A percentile compares a stretch with the other conserved stretches of the same genome.
Evolutionary conservation across 495 filamentous ascomycete species (phyloP).

Genomic region (Aspergillus egyptiacus): DNA sequence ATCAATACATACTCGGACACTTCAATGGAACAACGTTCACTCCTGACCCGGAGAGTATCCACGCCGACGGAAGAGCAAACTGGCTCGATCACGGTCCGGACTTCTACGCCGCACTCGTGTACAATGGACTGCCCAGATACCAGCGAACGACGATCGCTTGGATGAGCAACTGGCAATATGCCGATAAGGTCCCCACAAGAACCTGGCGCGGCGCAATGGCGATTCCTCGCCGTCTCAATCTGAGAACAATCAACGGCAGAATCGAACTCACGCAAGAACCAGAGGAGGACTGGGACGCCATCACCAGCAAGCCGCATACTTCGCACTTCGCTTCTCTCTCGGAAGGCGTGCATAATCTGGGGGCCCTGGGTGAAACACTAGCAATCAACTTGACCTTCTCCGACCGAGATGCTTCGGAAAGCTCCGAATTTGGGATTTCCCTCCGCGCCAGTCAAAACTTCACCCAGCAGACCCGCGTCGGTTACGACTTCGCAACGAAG

Average conservation of each 20-base stretch:
- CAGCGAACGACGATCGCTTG: slow-evolving; percentile 45
- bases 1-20: slow-evolving; percentile 32
- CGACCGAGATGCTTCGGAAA: neutral
- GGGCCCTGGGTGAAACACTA: slow-evolving; percentile 17
- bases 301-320: slow-evolving; percentile 3
- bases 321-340: slow-evolving; percentile 11
- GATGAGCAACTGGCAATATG: slow-evolving; percentile 60
- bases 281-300: slow-evolving; percentile 12
- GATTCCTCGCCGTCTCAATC: slow-evolving; percentile 37
- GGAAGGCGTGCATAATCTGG: slow-evolving; percentile 14
- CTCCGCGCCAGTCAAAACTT: slow-evolving; percentile 25
- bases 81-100: slow-evolving; percentile 53
- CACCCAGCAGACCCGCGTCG: slow-evolving; percentile 35
- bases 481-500: slow-evolving; percentile 39
- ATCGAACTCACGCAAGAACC: slow-evolving; percentile 23
- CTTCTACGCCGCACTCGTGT: slow-evolving; percentile 52
- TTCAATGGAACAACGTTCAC: slow-evolving; percentile 34
- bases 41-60: slow-evolving; percentile 1
- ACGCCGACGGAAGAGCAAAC: slow-evolving; percentile 18
- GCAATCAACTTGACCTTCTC: slow-evolving; percentile 24
- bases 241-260: slow-evolving; percentile 21
- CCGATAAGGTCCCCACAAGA: slow-evolving; percentile 24
- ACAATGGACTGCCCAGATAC: slow-evolving; percentile 38
- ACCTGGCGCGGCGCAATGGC: slow-evolving; percentile 50
- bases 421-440: slow-evolving; percentile 22